Evolutionary conservation across 805 yeast species (phyloP), one percentile per base, ranked within the genome.

Genomic region (Candida easanensis): DNA sequence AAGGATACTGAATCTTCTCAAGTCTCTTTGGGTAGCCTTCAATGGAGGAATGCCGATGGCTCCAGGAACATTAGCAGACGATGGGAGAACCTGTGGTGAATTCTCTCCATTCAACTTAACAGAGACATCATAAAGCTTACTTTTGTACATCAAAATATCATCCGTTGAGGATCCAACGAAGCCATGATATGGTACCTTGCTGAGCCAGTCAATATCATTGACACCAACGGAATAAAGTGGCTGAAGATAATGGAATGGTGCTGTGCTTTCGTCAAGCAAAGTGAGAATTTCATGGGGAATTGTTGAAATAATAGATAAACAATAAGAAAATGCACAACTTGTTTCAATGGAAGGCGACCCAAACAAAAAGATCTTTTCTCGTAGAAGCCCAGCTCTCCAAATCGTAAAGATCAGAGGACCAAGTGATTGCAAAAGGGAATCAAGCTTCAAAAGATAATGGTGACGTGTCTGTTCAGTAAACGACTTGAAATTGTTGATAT

Each of bases 81-180:
- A 37, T 13, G 49, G 36, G 17, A 47, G 31, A 0, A 49, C 36
- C 18, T 35, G 36, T 3, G 60, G 45, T 22, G 39, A 10, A 39
- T 41, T 8, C 36, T 36, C 27, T 3, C 31, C 23, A 16, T 44
- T 46, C 22, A 60, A 31, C 15, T 54, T 57, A 10, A 74, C 56
- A 1, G 70, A 56, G 31, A 65, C 54, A 53, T 83, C 88, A 55
- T 74, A 82, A 4, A 79, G 50, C 10, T 68, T 64, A 14, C 56
- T 55, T 50, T 80, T 82, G 46, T 73, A 77, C 53, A 80, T 64
- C 25, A 84, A 62, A 19, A 85, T 76, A 34, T 77, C 82, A 55
- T 85, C 95, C 18, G 82, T 74, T 2, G 91, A 81, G 6, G 78
- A 68, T 2, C 82, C 89, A 31, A 82, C 65, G 51, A 65, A 82